Percentiles rank a stretch among this genome's conserved stretches.
Conservation (phyloP, 805 yeast genomes). For the Wickerhamomyces chaumierensis region DNA sequence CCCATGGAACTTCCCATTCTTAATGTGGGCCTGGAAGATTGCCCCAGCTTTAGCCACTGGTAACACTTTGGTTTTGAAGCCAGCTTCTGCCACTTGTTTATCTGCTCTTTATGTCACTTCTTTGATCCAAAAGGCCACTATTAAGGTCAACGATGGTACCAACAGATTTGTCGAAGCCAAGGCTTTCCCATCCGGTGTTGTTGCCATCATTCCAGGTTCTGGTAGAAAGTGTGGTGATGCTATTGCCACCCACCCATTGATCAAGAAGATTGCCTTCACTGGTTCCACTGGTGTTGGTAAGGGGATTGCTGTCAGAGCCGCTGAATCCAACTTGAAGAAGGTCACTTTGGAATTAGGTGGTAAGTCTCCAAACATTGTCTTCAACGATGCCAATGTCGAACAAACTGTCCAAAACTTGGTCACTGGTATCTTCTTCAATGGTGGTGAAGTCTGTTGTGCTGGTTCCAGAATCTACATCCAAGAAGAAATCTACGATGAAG, state of each 20-base stretch:
- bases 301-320: constrained; percentile 47
- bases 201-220: constrained; percentile 51
- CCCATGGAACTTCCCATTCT: constrained; percentile 66
- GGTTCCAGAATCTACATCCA: constrained; percentile 58
- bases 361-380: constrained; percentile 54
- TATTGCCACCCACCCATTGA: constrained; percentile 42
- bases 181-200: constrained; percentile 43
- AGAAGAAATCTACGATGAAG: constrained; percentile 45
- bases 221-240: constrained; percentile 53
- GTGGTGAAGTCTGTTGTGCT: constrained; percentile 64
- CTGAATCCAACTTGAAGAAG: constrained; percentile 52
- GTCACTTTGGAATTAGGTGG: constrained; percentile 62
- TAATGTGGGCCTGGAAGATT: constrained; percentile 59
- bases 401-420: constrained; percentile 34
- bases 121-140: constrained; percentile 44
- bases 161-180: background rate
- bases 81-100: constrained; percentile 58
- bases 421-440: constrained; percentile 53
- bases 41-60: constrained; percentile 64
- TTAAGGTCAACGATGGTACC: constrained; percentile 8
- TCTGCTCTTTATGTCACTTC: constrained; percentile 48
- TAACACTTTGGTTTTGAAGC: constrained; percentile 50
- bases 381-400: constrained; percentile 46
- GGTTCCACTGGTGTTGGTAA: constrained; percentile 60
- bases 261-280: constrained; percentile 56